phyloP scores from a whole-genome alignment of 2,329 filamentous ascomycete genomes.

The Dactylellina cionopaga region DNA sequence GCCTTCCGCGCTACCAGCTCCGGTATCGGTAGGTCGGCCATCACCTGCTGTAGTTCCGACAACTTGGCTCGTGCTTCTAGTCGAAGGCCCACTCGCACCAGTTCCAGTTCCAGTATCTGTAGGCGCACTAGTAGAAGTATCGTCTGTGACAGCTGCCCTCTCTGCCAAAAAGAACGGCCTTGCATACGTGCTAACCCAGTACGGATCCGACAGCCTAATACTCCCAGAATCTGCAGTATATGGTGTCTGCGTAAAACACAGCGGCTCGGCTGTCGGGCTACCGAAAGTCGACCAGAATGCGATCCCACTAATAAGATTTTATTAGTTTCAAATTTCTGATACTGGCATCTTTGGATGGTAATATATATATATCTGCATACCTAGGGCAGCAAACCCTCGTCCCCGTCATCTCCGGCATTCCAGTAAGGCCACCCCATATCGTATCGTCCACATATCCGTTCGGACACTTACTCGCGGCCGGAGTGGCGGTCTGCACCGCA shows the following conservation, averaged over 20 bases:
- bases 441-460: conserved; percentile 21
- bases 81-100: neutral
- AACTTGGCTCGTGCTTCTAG: neutral
- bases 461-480: conserved; percentile 17
- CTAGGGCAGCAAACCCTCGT: conserved; percentile 38
- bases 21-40: conserved; percentile 4
- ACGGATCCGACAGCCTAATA: neutral
- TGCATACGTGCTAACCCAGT: conserved; percentile 35
- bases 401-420: neutral
- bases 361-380: conserved; percentile 2
- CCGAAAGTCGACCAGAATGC: conserved; percentile 29
- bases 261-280: neutral
- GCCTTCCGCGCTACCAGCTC: neutral
- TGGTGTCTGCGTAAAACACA: conserved; percentile 38
- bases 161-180: conserved; percentile 37
- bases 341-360: too few relatives aligned
- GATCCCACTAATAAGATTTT: conserved; percentile 23
- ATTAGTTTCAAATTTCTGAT: too few relatives aligned
- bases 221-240: neutral
- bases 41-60: neutral
- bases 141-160: conserved; percentile 7
- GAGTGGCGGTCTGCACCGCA: neutral
- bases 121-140: neutral
- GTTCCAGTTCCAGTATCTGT: neutral
- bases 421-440: conserved; percentile 16